Conservation (phyloP, 2,329 filamentous ascomycete genomes). For the Clonostachys sp. region DNA sequence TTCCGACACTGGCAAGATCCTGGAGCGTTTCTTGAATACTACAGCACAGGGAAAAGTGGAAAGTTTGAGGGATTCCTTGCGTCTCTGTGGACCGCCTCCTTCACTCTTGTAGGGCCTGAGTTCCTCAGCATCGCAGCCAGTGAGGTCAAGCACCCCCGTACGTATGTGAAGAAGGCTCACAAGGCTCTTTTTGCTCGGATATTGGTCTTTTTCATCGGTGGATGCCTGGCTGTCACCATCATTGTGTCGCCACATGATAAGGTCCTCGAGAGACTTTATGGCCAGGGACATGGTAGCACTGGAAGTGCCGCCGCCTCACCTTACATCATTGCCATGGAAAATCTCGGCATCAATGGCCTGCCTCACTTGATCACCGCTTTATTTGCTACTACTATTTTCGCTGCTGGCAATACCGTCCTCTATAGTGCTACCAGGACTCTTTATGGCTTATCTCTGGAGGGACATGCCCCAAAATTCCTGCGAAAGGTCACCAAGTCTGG, state of each 20-base stretch:
- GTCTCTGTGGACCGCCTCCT: conserved; percentile 60
- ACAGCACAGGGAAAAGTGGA: conserved; percentile 56
- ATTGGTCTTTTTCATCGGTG: conserved; percentile 66
- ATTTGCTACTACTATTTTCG: conserved; percentile 72
- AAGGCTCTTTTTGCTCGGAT: conserved; percentile 72
- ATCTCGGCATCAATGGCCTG: conserved; percentile 45
- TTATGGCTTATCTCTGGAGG: conserved; percentile 59
- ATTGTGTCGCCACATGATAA: conserved; percentile 61
- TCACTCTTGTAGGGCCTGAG: conserved; percentile 64
- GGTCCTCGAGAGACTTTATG: conserved; percentile 29
- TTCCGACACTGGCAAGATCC: conserved; percentile 64
- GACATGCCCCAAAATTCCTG: conserved; percentile 57
- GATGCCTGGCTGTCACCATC: conserved; percentile 62
- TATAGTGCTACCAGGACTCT: conserved; percentile 68
- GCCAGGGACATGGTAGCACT: conserved; percentile 20
- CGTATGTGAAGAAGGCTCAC: conserved; percentile 62
- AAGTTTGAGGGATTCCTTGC: conserved; percentile 67
- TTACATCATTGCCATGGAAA: conserved; percentile 52
- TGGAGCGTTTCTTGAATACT: conserved; percentile 41
- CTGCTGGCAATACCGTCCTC: conserved; percentile 72
- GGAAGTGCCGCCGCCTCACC: conserved; percentile 46
- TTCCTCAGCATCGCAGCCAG: conserved; percentile 67
- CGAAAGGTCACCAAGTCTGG: conserved; percentile 54
- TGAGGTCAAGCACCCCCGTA: conserved; percentile 60
- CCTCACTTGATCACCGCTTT: conserved; percentile 72